A percentile compares a stretch with the other conserved stretches of the same genome.
Conservation (phyloP, 2,329 filamentous ascomycete species). For the Kalmusia sp. region DNA sequence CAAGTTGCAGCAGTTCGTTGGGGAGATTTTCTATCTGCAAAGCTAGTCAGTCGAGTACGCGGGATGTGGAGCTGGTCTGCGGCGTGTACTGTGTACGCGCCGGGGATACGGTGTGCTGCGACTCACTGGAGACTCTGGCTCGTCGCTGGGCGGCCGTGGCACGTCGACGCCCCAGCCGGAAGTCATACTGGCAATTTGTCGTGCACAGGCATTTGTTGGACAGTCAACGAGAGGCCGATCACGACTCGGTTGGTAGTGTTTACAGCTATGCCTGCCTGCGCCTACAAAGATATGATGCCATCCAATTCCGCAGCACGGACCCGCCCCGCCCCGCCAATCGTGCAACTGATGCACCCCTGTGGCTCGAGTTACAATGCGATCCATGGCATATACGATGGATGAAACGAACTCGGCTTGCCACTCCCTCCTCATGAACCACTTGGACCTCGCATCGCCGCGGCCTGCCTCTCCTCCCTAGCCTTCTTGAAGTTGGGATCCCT, state of each 20-base stretch:
- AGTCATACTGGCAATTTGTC: background rate
- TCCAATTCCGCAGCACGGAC: background rate
- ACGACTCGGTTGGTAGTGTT: background rate
- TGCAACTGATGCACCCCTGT: no score
- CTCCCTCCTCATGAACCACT: background rate
- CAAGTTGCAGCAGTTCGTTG: conserved; percentile 50
- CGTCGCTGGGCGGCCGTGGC: background rate
- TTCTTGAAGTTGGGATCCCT: conserved; percentile 13
- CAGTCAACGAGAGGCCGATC: no score
- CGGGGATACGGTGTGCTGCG: background rate
- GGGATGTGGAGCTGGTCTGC: background rate
- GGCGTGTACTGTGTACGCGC: no score
- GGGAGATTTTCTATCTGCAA: conserved; percentile 45
- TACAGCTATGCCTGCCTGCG: background rate
- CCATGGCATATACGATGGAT: no score
- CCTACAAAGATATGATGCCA: background rate
- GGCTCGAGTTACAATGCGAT: no score
- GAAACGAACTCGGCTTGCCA: no score
- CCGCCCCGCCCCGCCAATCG: background rate
- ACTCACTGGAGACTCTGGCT: background rate
- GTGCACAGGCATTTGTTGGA: background rate
- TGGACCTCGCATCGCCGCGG: conserved; percentile 1
- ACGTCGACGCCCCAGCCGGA: background rate
- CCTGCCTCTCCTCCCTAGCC: conserved; percentile 4
- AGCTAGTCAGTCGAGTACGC: conserved; percentile 8